Evolutionary conservation across 2,329 filamentous ascomycete genomes (phyloP).

Genomic region (Verticillium albo-atrum): DNA sequence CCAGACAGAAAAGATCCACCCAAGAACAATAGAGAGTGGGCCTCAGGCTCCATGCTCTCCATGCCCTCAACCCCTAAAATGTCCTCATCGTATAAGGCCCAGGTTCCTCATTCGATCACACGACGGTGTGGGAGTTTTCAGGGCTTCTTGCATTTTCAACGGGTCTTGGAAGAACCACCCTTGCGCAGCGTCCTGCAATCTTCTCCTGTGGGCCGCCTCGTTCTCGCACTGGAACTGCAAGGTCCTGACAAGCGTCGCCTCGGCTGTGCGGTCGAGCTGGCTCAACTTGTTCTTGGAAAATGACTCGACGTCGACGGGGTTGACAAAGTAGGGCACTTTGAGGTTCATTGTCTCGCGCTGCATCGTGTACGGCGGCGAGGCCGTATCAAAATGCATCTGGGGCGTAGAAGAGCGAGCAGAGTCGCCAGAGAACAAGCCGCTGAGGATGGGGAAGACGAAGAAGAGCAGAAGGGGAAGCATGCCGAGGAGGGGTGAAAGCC

Average conservation of each 20-base stretch:
- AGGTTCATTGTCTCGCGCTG: slow-evolving; percentile 67
- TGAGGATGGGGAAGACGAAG: slow-evolving; percentile 79
- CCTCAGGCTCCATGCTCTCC: not conserved
- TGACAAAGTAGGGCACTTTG: slow-evolving; percentile 78
- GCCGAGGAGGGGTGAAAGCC: slow-evolving; percentile 60
- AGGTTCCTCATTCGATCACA: slow-evolving; percentile 26
- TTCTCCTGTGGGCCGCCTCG: slow-evolving; percentile 62
- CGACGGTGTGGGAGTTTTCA: slow-evolving; percentile 44
- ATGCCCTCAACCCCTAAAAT: not conserved
- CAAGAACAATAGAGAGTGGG: not conserved
- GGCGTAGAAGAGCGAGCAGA: slow-evolving; percentile 55
- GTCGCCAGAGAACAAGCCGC: slow-evolving; percentile 66
- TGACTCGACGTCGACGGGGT: slow-evolving; percentile 70
- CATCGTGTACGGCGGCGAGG: slow-evolving; percentile 67
- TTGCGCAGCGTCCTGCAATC: slow-evolving; percentile 70
- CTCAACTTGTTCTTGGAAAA: slow-evolving; percentile 66
- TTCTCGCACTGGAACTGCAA: slow-evolving; percentile 69
- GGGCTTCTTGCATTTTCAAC: slow-evolving; percentile 71
- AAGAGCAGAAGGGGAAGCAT: slow-evolving; percentile 85
- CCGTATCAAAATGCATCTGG: slow-evolving; percentile 68
- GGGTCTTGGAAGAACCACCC: slow-evolving; percentile 85
- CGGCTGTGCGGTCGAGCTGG: slow-evolving; percentile 73
- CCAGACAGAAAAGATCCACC: not conserved
- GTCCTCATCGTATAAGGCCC: not conserved
- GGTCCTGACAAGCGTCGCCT: slow-evolving; percentile 64